Conservation (phyloP, 2,329 filamentous ascomycete genomes). For the Nemania abortiva region DNA sequence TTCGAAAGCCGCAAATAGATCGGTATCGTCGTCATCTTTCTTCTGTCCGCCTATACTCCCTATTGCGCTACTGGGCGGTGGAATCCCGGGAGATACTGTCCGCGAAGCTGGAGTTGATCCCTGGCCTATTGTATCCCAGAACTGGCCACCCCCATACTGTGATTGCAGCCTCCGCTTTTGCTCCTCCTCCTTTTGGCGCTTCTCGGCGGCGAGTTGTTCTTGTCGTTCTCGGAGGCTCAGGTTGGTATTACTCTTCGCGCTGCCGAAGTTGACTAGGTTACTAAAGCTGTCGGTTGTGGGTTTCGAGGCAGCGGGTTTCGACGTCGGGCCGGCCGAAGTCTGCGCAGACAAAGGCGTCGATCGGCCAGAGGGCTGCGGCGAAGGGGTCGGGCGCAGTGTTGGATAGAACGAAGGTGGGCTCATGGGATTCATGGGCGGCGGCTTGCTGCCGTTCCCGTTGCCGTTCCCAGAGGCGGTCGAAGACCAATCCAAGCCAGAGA, state of each 20-base stretch:
- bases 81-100: constrained; percentile 58
- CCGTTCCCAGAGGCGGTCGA: constrained; percentile 44
- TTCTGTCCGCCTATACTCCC: constrained; percentile 49
- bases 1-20: constrained; percentile 76
- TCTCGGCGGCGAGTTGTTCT: constrained; percentile 73
- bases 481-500: constrained; percentile 52
- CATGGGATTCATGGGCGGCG: constrained; percentile 47
- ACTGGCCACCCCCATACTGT: constrained; percentile 81
- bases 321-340: constrained; percentile 57
- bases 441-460: constrained; percentile 45
- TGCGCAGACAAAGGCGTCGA: constrained; percentile 68
- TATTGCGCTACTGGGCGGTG: constrained; percentile 49
- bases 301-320: constrained; percentile 62
- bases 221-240: constrained; percentile 84
- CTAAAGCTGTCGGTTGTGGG: constrained; percentile 80
- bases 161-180: constrained; percentile 77
- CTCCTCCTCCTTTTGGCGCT: constrained; percentile 79
- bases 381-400: constrained; percentile 67
- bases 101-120: constrained; percentile 62
- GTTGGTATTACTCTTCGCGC: constrained; percentile 73
- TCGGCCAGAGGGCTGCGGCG: constrained; percentile 66
- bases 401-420: constrained; percentile 50
- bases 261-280: constrained; percentile 75
- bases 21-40: constrained; percentile 64
- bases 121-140: constrained; percentile 79